These are phyloP conservation scores for Aurantiochytrium sp. DNA, from an alignment of 108 stramenopile species.

Conservation along the genomic window DNA sequence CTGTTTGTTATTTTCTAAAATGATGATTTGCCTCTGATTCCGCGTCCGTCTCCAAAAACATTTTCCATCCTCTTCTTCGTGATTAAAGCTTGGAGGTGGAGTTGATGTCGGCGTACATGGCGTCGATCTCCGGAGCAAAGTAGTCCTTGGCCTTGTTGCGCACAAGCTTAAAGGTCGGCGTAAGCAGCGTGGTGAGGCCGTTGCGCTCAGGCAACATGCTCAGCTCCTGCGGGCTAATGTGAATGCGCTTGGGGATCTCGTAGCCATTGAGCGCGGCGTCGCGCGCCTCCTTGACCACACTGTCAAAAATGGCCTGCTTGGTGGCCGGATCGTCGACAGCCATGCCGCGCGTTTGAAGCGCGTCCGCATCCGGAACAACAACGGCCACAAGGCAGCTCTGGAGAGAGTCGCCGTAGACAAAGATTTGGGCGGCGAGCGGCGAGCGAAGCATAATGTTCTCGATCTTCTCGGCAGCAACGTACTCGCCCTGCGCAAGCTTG, in stretches of 20 bases:
- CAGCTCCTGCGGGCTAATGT: constrained; percentile 45
- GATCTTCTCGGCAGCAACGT: constrained; percentile 84
- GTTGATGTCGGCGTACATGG: constrained; percentile 54
- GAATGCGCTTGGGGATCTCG: constrained; percentile 70
- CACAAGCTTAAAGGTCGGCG: constrained; percentile 94
- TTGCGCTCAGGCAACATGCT: constrained; percentile 21
- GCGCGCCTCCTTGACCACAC: background rate
- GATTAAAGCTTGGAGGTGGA: background rate
- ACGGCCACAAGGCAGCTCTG: constrained; percentile 78
- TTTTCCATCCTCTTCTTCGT: too few species aligned
- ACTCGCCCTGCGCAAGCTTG: constrained; percentile 84
- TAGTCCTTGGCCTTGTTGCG: constrained; percentile 68
- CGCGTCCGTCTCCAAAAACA: too few species aligned
- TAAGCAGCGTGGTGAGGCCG: constrained; percentile 70
- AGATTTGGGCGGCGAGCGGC: constrained; percentile 74
- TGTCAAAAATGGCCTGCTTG: background rate
- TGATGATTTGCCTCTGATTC: too few species aligned
- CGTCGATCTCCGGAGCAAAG: constrained; percentile 66
- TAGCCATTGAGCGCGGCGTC: constrained; percentile 5
- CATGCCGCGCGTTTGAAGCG: constrained; percentile 38
- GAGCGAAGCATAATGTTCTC: constrained; percentile 78
- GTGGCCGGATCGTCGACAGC: constrained; percentile 19
- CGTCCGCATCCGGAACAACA: constrained; percentile 85
- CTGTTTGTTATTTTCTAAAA: too few species aligned
- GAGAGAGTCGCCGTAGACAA: constrained; percentile 87